These are phyloP conservation scores for Magnolia changhungtana DNA, from an alignment of 164 flowering plant species.

Conservation along the genomic window DNA sequence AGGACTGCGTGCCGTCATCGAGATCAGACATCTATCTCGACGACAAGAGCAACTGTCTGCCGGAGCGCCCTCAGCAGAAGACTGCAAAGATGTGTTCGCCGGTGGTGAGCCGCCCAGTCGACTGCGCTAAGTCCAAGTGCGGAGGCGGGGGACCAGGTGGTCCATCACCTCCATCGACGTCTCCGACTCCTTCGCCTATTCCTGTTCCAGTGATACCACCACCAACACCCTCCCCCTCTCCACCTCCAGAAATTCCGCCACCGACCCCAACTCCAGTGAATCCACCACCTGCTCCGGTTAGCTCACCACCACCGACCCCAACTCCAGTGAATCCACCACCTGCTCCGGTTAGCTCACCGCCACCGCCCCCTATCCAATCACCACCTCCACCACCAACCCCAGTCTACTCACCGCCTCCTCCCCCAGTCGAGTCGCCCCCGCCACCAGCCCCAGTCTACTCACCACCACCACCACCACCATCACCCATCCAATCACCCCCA, in stretches of 20 bases:
- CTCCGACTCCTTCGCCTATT: not conserved
- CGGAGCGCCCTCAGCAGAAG: conserved; percentile 46
- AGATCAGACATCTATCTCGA: conserved; percentile 22
- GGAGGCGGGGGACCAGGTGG: conserved; percentile 11
- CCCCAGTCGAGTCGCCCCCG: not conserved
- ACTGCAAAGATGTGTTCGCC: conserved; percentile 29
- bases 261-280: not conserved
- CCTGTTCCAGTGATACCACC: not conserved
- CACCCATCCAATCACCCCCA: not conserved
- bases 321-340: not conserved
- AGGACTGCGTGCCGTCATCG: conserved; percentile 24
- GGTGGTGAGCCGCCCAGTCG: conserved; percentile 40
- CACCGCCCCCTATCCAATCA: conserved; percentile 3
- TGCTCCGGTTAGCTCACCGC: conserved; percentile 1
- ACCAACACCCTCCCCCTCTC: not conserved
- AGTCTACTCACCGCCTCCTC: conserved; percentile 15
- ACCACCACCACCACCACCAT: conserved; percentile 4
- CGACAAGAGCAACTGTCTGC: conserved; percentile 48
- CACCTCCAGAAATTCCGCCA: not conserved
- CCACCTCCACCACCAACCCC: not conserved
- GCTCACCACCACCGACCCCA: conserved; percentile 12
- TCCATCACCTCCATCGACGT: not conserved
- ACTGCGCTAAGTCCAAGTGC: conserved; percentile 45
- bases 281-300: not conserved
- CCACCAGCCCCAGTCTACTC: not conserved